Evolutionary conservation across 805 yeast genomes (phyloP).

Genomic region (Metschnikowia koreensis): DNA sequence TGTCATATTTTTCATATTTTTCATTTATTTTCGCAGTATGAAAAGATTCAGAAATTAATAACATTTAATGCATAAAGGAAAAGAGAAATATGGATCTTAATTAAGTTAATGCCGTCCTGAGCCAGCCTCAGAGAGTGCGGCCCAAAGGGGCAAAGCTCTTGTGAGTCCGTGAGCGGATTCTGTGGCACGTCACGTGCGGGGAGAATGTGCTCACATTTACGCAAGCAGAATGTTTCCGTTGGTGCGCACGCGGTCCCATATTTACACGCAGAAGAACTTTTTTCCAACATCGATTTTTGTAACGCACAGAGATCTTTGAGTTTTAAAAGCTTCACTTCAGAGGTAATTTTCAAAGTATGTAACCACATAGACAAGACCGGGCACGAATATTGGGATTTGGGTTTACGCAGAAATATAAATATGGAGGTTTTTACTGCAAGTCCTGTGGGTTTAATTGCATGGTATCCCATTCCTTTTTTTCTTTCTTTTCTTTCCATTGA

Average conservation of each 20-base stretch:
- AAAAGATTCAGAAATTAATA: too few relatives aligned
- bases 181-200: background rate
- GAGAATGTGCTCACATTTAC: slow-evolving; percentile 17
- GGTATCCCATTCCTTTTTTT: too few relatives aligned
- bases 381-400: background rate
- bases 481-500: too few relatives aligned
- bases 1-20: too few relatives aligned
- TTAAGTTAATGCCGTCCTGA: too few relatives aligned
- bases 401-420: too few relatives aligned
- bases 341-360: slow-evolving; percentile 14
- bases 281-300: slow-evolving; percentile 23
- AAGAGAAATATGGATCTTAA: too few relatives aligned
- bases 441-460: too few relatives aligned
- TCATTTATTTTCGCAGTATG: too few relatives aligned
- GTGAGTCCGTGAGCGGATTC: background rate
- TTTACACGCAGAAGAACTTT: slow-evolving; percentile 25
- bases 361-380: background rate
- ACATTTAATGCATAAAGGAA: too few relatives aligned
- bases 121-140: background rate
- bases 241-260: slow-evolving; percentile 12
- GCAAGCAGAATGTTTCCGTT: background rate
- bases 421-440: too few relatives aligned
- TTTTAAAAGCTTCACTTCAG: slow-evolving; percentile 8
- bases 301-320: slow-evolving; percentile 6
- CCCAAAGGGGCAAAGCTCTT: background rate